These are phyloP conservation scores for Phytophthora pluvialis DNA, from an alignment of 352 stramenopile genomes.

Conservation along the genomic window DNA sequence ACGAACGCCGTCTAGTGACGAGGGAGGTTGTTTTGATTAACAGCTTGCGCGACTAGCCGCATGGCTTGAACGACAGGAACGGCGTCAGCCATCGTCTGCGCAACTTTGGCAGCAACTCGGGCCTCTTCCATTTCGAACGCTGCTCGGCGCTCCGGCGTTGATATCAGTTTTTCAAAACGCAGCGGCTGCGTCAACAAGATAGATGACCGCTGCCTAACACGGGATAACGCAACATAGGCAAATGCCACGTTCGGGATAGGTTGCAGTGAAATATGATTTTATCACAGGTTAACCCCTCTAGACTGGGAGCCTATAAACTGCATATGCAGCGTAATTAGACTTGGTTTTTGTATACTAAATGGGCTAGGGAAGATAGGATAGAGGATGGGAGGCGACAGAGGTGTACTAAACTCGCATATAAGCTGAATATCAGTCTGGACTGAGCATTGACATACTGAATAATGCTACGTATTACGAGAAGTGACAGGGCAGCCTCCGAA, in stretches of 20 bases:
- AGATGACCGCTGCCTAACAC: background rate
- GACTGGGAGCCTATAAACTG: no score
- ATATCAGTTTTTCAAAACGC: background rate
- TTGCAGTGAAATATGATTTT: no score
- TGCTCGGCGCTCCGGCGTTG: background rate
- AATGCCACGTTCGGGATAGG: no score
- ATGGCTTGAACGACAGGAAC: background rate
- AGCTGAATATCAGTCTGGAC: no score
- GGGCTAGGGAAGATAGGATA: background rate
- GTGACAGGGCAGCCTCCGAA: no score
- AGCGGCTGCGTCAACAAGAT: background rate
- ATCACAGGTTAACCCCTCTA: no score
- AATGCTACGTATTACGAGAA: no score
- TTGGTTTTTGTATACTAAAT: no score
- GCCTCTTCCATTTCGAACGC: background rate
- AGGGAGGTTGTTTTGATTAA: background rate
- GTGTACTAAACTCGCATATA: no score
- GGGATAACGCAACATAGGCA: no score
- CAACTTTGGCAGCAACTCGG: background rate
- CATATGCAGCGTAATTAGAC: background rate
- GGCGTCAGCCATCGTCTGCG: background rate
- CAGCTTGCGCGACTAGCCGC: background rate
- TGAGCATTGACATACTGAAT: no score
- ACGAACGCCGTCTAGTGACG: background rate
- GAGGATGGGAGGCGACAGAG: no score